Conservation (phyloP, 805 yeast species). For the Kodamaea kakaduensis region DNA sequence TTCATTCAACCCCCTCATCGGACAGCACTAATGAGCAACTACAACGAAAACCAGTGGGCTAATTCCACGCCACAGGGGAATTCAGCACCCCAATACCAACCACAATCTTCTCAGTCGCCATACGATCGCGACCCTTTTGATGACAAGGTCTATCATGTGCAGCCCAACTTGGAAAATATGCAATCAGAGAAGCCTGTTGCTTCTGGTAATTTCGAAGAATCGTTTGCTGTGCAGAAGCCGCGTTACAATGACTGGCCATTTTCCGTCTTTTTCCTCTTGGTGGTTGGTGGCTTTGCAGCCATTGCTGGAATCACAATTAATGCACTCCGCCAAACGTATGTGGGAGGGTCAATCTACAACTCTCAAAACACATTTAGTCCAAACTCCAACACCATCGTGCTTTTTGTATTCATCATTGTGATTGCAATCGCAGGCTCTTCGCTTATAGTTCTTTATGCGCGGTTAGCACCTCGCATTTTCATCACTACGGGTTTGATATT, state of each 20-base stretch:
- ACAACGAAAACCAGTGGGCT: neutral
- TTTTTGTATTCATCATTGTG: conserved; percentile 62
- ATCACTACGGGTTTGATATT: conserved; percentile 65
- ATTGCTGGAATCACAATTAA: conserved; percentile 66
- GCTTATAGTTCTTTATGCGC: conserved; percentile 55
- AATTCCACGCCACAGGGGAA: conserved; percentile 1
- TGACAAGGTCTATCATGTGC: conserved; percentile 12
- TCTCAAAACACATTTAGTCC: conserved; percentile 53
- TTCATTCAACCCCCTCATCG: too few species aligned
- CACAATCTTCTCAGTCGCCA: conserved; percentile 1
- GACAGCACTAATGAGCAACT: neutral
- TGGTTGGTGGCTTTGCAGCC: conserved; percentile 62
- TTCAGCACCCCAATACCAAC: neutral
- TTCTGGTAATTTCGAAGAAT: conserved; percentile 52
- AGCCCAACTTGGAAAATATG: conserved; percentile 30
- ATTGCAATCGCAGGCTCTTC: conserved; percentile 57
- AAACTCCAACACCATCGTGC: conserved; percentile 69
- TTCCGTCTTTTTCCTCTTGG: conserved; percentile 45
- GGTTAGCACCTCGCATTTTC: conserved; percentile 61
- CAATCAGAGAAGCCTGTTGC: conserved; percentile 30
- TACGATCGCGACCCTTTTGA: neutral
- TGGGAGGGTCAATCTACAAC: conserved; percentile 62
- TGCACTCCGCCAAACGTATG: conserved; percentile 55
- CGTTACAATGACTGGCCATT: conserved; percentile 70
- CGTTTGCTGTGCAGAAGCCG: conserved; percentile 62